Evolutionary conservation across 345 rosid genomes (phyloP), one percentile per base, ranked within the genome.

Genomic region (Salix caprea): DNA sequence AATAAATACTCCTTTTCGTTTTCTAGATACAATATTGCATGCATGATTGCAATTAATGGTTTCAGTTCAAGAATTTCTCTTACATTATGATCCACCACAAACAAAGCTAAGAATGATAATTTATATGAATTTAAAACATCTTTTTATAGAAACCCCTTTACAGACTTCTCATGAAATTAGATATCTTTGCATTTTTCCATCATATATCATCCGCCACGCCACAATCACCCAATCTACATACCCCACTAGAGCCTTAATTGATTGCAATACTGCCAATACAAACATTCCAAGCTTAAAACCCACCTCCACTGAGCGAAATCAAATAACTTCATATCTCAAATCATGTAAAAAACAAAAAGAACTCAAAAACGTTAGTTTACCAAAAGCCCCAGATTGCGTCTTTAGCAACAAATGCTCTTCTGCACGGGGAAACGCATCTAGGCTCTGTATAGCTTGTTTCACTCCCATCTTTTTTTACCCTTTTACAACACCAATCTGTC

Each of bases 381-480:
- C 99, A 14, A 94, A 78, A 28, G 98, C 99, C 19, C 99, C 99
- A 24, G 98, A 90, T 83, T 87, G 97, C 4, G 99, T 96, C 80
- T 94, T 92, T 84, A 84, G 98, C 84, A 96, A 21, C 86, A 92
- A 82, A 75, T 96, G 99, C 39, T 96, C 99, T 86, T 96, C 99
- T 7, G 99, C 90, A 14, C 98, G 95, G 74, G 98, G 98, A 73
- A 94, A 96, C 10, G 99, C 99, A 79, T 96, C 98, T 16, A 94
- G 74, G 85, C 94, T 84, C 90, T 87, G 88, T 64, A 96, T 74
- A 23, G 92, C 94, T 84, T 92, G 99, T 83, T 89, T 92, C 68
- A 96, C 64, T 60, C 96, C 92, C 98, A 94, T 96, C 78, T 71
- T 52, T 65, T 36, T 37, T 13, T 61, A 16, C 37, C 5, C 60